phyloP scores from a whole-genome alignment of 2,329 filamentous ascomycete genomes.

The Fusarium drepaniforme region DNA sequence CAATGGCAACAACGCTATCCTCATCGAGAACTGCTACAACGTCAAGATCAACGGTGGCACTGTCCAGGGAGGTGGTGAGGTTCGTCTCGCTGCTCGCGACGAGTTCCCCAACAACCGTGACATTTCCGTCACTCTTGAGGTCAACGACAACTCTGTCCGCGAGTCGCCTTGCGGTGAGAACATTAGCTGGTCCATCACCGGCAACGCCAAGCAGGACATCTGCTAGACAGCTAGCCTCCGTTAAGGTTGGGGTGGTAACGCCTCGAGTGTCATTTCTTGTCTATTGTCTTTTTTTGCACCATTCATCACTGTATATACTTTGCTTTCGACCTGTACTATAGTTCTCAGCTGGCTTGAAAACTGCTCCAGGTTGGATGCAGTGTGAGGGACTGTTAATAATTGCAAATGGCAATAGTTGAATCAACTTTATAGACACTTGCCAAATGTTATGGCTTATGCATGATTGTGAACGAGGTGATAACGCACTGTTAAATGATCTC shows the following conservation, averaged over 20 bases:
- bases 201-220: constrained; percentile 56
- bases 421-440: not conserved
- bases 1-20: constrained; percentile 68
- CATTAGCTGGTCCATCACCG: constrained; percentile 61
- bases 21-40: constrained; percentile 72
- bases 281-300: not conserved
- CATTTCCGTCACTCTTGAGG: constrained; percentile 61
- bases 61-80: constrained; percentile 67
- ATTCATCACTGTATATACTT: constrained; percentile 4
- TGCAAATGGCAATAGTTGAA: not conserved
- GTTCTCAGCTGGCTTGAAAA: not conserved
- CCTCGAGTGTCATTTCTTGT: too few relatives aligned
- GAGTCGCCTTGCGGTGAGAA: constrained; percentile 68
- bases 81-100: constrained; percentile 62
- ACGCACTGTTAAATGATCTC: rapidly evolving
- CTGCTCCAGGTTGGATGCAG: not conserved
- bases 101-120: constrained; percentile 68
- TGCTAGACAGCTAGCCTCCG: constrained; percentile 43
- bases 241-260: not conserved
- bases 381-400: not conserved
- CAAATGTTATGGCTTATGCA: not conserved
- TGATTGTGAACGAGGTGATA: not conserved
- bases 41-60: constrained; percentile 62
- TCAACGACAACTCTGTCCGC: constrained; percentile 63
- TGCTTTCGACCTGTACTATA: not conserved